Evolutionary conservation across 306 rosid genomes (phyloP).

Genomic region (Quercus gilva): DNA sequence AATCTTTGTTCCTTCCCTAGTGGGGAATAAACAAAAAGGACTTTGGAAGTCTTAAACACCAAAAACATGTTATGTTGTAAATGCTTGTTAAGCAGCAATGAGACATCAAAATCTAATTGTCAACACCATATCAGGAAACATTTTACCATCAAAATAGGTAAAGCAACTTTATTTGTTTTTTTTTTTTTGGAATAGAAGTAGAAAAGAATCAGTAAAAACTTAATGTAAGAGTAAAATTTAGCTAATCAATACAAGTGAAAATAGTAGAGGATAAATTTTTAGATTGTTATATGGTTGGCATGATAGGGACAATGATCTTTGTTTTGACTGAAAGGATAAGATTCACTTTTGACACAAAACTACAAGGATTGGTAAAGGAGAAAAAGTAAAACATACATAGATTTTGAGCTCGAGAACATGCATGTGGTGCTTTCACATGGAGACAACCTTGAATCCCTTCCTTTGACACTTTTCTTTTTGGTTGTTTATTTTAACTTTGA

Average conservation of each 20-base stretch:
- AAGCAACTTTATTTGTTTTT: background rate
- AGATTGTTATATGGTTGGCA: background rate
- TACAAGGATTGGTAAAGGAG: no score
- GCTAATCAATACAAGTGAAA: background rate
- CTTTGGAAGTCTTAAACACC: background rate
- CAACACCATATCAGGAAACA: conserved; percentile 5
- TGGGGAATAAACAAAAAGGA: background rate
- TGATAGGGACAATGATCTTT: background rate
- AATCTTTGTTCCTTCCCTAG: background rate
- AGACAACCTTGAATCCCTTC: background rate
- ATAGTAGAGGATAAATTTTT: background rate
- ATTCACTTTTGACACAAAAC: no score
- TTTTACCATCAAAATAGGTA: background rate
- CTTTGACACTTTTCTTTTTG: background rate
- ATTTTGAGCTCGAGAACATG: background rate
- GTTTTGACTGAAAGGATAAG: background rate
- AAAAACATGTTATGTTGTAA: background rate
- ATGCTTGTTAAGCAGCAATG: background rate
- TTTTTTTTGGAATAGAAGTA: background rate
- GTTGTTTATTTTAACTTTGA: background rate
- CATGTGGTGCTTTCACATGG: background rate
- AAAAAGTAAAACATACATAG: no score
- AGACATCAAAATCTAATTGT: background rate
- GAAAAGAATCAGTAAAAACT: background rate
- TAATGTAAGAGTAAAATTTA: no score